Base-by-base conservation (phyloP, 371 early-diverging fungal species). In the Mortierella sp. region DNA sequence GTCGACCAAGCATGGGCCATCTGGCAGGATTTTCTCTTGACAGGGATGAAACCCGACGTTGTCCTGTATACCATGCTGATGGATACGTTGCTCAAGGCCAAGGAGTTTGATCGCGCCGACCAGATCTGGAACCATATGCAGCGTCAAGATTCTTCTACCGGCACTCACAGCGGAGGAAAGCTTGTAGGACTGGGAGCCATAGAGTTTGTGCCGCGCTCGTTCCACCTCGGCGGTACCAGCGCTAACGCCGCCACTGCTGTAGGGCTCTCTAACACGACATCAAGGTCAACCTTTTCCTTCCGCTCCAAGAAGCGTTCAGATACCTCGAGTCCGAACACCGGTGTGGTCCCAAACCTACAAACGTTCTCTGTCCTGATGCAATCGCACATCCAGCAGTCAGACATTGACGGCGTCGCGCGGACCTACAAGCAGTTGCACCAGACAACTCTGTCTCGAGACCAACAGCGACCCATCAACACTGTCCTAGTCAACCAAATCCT, bases 31-130 rank as follows among this genome's bases (percentile, higher is more conserved):
- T 81, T 85, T 34, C 11, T 78, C 16, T 34, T 74, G 72, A 85
- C 86, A 26, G 82, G 82, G 11, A 85, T 85, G 86, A 81, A 81
- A 48, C 82, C 86, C 1, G 86, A 85, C 34, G 77, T 85, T 26
- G 86, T 85, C 14, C 54, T 85, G 9, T 81, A 71, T 28, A 85
- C 86, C 9, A 54, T 71, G 16, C 34, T 85, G 59, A 76, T 85
- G 51, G 77, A 81, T 57, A 55, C 46, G 14, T 28, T 85, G 3
- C 76, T 81, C 69, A 79, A 76, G 19, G 77, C 86, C 61, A 78
- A 79, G 74, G 74, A 85, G 48, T 76, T 69, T 59, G 75, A 67
- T n/a, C 78, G 77, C 6, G 86, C 82, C 31, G 71, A 74, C 26
- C 79, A 78, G 59, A 76, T 85, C 57, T 85, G 86, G 86, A 40